Evolutionary conservation across 177 flowering plant genomes (phyloP).

Genomic region (Vitis hybrid): DNA sequence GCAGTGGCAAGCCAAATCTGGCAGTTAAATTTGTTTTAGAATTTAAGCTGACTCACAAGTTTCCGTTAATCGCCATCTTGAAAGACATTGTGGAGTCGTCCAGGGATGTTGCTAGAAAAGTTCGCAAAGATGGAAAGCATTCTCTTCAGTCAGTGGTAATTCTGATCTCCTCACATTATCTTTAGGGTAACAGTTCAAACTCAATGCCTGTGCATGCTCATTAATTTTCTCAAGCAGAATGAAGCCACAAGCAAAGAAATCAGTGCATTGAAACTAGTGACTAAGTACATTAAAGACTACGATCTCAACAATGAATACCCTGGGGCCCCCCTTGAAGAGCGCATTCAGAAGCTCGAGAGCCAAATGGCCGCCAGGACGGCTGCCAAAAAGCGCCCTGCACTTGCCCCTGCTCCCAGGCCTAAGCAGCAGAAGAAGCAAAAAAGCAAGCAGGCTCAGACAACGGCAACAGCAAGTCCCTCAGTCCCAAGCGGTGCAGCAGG

Average conservation of each 20-base stretch:
- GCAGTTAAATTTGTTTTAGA: slow-evolving; percentile 62
- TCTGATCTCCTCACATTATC: not conserved
- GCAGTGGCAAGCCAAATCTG: slow-evolving; percentile 46
- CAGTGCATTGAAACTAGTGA: slow-evolving; percentile 38
- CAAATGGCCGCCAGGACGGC: slow-evolving; percentile 24
- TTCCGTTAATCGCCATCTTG: slow-evolving; percentile 66
- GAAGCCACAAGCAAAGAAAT: slow-evolving; percentile 50
- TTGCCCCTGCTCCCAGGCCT: slow-evolving; percentile 12
- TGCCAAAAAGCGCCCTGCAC: slow-evolving; percentile 26
- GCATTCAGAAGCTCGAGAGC: slow-evolving; percentile 36
- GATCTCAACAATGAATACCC: slow-evolving; percentile 34
- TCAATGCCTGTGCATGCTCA: not conserved
- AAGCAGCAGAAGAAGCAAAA: slow-evolving; percentile 7
- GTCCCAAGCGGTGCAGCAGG: slow-evolving; percentile 3
- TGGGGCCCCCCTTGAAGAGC: slow-evolving; percentile 24
- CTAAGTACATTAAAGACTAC: slow-evolving; percentile 43
- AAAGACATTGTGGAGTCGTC: slow-evolving; percentile 39
- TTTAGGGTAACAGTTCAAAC: not conserved
- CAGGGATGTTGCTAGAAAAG: slow-evolving; percentile 39
- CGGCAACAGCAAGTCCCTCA: slow-evolving; percentile 7
- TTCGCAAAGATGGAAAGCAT: slow-evolving; percentile 40
- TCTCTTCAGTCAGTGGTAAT: slow-evolving; percentile 49
- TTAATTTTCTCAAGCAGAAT: slow-evolving; percentile 36
- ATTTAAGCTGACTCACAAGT: slow-evolving; percentile 51
- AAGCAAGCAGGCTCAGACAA: slow-evolving; percentile 22